These are phyloP conservation scores for Pneumocystis canis DNA, from an alignment of 1,139 yeast genomes.

Conservation along the genomic window DNA sequence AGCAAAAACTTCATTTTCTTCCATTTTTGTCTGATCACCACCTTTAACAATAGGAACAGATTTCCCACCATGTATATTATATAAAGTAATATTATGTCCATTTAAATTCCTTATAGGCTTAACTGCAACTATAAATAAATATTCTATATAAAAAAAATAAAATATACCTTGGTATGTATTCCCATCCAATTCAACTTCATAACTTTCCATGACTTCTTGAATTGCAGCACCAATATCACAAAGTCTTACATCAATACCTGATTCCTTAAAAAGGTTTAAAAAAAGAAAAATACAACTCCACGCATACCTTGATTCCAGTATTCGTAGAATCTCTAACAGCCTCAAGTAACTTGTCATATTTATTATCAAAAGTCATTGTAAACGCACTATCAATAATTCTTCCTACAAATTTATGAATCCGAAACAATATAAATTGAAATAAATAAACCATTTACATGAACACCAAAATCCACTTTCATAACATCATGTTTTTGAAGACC, in stretches of 20 bases:
- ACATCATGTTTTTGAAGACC: constrained; percentile 75
- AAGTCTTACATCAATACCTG: constrained; percentile 90
- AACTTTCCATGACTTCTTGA: constrained; percentile 94
- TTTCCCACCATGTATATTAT: constrained; percentile 82
- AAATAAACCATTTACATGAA: constrained; percentile 69
- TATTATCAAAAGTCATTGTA: constrained; percentile 75
- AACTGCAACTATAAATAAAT: constrained; percentile 23
- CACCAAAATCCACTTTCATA: constrained; percentile 94
- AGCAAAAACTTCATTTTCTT: constrained; percentile 95
- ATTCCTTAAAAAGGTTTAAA: constrained; percentile 33
- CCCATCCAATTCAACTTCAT: constrained; percentile 84
- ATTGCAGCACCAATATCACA: constrained; percentile 92
- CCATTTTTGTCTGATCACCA: constrained; percentile 92
- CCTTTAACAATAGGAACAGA: constrained; percentile 91
- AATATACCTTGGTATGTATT: constrained; percentile 43
- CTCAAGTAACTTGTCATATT: constrained; percentile 59
- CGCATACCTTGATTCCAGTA: constrained; percentile 46
- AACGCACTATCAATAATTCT: constrained; percentile 83
- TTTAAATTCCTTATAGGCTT: constrained; percentile 82
- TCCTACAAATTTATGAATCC: not conserved
- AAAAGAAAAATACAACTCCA: not conserved
- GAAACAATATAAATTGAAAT: constrained; percentile 21
- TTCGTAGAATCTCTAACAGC: constrained; percentile 90
- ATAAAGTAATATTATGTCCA: constrained; percentile 84
- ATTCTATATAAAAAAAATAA: not conserved